These are phyloP conservation scores for Periconia sp. DNA, from an alignment of 2,329 filamentous ascomycete genomes.

Conservation along the genomic window DNA sequence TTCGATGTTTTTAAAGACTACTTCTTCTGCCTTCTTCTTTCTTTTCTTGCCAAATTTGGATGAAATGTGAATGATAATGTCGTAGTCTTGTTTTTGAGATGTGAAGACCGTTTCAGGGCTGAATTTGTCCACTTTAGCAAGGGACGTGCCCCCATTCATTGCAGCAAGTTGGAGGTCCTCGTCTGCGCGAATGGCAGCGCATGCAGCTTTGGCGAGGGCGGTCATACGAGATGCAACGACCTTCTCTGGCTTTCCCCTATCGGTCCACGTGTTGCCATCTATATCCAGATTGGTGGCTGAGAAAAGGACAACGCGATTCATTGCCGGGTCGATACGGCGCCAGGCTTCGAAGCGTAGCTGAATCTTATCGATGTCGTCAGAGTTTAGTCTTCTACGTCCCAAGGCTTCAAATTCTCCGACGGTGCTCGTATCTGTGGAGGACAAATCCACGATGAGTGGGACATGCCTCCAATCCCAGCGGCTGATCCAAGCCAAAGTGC, in stretches of 20 bases:
- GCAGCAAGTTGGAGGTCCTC: slow-evolving; percentile 55
- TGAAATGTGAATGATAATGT: slow-evolving; percentile 80
- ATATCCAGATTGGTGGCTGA: slow-evolving; percentile 79
- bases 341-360: slow-evolving; percentile 78
- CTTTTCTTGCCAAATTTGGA: slow-evolving; percentile 53
- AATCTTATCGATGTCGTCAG: slow-evolving; percentile 66
- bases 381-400: slow-evolving; percentile 55
- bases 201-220: slow-evolving; percentile 76
- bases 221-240: slow-evolving; percentile 87
- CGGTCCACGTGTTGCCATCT: slow-evolving; percentile 81
- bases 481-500: slow-evolving; percentile 79
- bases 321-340: slow-evolving; percentile 84
- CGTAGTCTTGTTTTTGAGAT: slow-evolving; percentile 77
- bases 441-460: slow-evolving; percentile 80
- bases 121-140: slow-evolving; percentile 9
- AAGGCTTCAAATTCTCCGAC: slow-evolving; percentile 22
- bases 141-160: slow-evolving; percentile 14
- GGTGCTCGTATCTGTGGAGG: slow-evolving; percentile 38
- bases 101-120: slow-evolving; percentile 70
- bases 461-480: slow-evolving; percentile 91
- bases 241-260: slow-evolving; percentile 71
- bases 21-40: slow-evolving; percentile 42
- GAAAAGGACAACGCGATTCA: slow-evolving; percentile 84
- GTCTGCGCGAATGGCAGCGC: slow-evolving; percentile 55
- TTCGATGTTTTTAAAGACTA: slow-evolving; percentile 82